These are phyloP conservation scores for Raphanus raphanistrum DNA, from an alignment of 345 rosid species.

Conservation along the genomic window DNA sequence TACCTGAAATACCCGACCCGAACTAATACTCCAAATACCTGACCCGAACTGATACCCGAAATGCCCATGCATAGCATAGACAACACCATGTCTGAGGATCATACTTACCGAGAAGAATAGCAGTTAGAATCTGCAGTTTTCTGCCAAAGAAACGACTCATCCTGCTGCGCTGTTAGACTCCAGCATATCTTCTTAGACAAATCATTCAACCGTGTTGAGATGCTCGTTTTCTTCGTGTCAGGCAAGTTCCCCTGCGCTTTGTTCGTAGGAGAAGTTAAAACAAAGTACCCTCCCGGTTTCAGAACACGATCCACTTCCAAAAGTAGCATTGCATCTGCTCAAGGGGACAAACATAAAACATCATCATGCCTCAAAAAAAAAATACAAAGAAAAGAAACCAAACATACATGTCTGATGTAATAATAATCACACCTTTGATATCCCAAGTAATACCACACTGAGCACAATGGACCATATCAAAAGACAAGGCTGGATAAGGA, in stretches of 20 bases:
- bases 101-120: slow-evolving; percentile 67
- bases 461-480: slow-evolving; percentile 97
- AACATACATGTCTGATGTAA: background rate
- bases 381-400: background rate
- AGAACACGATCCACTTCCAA: slow-evolving; percentile 92
- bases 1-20: too few relatives aligned
- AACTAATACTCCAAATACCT: too few relatives aligned
- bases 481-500: slow-evolving; percentile 87
- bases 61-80: too few relatives aligned
- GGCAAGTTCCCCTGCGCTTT: slow-evolving; percentile 56
- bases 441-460: slow-evolving; percentile 90
- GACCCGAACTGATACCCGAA: too few relatives aligned
- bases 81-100: slow-evolving; percentile 1
- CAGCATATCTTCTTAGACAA: slow-evolving; percentile 78
- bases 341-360: background rate
- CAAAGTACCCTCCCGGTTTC: slow-evolving; percentile 96
- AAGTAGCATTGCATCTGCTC: slow-evolving; percentile 82
- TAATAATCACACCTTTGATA: slow-evolving; percentile 61
- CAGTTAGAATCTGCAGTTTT: slow-evolving; percentile 70
- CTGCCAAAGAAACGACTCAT: slow-evolving; percentile 95
- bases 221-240: slow-evolving; percentile 54
- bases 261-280: slow-evolving; percentile 74
- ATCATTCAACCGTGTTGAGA: slow-evolving; percentile 57
- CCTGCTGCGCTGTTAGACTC: slow-evolving; percentile 91
- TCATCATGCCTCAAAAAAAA: background rate